Conservation (phyloP, 108 stramenopile genomes). For the Schizochytrium sp. region DNA sequence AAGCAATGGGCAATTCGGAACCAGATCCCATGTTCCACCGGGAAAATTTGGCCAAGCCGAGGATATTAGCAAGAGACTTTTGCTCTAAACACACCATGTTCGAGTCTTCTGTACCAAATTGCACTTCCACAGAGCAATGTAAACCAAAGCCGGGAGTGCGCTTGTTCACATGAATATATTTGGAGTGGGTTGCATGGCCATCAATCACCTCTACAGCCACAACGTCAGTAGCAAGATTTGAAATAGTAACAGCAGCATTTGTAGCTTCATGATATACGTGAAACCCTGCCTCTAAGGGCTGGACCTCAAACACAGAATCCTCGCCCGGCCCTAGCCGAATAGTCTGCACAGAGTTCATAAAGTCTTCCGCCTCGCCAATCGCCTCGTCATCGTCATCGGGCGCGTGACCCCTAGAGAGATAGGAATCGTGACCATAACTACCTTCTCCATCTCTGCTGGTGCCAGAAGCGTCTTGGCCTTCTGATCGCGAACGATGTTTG, state of each 20-base stretch:
- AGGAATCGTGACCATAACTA: no score
- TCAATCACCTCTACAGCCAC: background rate
- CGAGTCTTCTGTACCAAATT: no score
- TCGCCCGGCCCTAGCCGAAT: background rate
- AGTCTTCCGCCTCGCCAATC: background rate
- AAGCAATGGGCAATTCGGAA: background rate
- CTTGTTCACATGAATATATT: background rate
- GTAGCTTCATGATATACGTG: background rate
- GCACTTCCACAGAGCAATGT: background rate
- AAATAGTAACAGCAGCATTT: conserved; percentile 11
- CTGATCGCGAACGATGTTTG: no score
- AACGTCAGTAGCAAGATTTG: background rate
- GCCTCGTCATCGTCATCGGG: background rate
- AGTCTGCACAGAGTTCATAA: background rate
- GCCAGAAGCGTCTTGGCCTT: no score
- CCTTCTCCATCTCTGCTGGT: no score
- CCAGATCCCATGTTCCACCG: no score
- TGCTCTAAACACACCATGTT: no score
- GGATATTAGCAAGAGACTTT: no score
- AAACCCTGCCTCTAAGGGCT: background rate
- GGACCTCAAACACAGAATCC: conserved; percentile 8
- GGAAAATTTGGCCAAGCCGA: no score
- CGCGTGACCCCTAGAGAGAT: no score
- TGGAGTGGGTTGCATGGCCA: background rate
- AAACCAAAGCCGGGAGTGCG: background rate